These are phyloP conservation scores for Cetradonia linearis DNA, from an alignment of 495 filamentous ascomycete species.

Conservation along the genomic window DNA sequence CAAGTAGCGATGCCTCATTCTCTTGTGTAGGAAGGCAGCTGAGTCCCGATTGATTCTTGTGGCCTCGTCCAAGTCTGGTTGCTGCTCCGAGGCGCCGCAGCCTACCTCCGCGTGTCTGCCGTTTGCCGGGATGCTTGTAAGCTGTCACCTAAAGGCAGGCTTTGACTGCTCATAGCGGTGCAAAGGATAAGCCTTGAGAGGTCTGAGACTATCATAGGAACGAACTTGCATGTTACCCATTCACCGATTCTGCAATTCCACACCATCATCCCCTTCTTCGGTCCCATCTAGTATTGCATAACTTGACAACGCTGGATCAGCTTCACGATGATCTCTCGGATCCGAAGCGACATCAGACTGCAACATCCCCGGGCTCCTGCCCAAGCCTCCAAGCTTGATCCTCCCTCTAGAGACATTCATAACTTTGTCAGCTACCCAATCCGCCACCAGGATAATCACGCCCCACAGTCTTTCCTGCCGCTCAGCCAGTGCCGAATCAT, in stretches of 20 bases:
- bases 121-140: too few relatives aligned
- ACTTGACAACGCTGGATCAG: slow-evolving; percentile 14
- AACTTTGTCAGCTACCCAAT: slow-evolving; percentile 46
- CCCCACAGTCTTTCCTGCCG: slow-evolving; percentile 62
- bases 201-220: background rate
- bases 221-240: background rate
- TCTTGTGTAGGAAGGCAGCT: too few relatives aligned
- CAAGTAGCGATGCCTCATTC: too few relatives aligned
- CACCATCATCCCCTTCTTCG: slow-evolving; percentile 49
- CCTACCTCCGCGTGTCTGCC: too few relatives aligned
- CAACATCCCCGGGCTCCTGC: slow-evolving; percentile 18
- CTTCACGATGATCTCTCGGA: slow-evolving; percentile 25
- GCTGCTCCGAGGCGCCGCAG: too few relatives aligned
- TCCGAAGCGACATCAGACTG: slow-evolving; percentile 24
- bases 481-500: slow-evolving; percentile 31
- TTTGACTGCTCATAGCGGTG: background rate
- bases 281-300: slow-evolving; percentile 53
- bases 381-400: slow-evolving; percentile 22
- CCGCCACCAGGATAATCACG: slow-evolving; percentile 46
- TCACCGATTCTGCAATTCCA: slow-evolving; percentile 52
- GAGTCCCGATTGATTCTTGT: too few relatives aligned
- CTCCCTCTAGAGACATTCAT: slow-evolving; percentile 39
- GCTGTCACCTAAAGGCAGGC: too few relatives aligned
- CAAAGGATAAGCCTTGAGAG: background rate
- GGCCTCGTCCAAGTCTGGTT: too few relatives aligned